phyloP scores from a whole-genome alignment of 1,284 basidiomycete species.

The Pterulicium gracile region DNA sequence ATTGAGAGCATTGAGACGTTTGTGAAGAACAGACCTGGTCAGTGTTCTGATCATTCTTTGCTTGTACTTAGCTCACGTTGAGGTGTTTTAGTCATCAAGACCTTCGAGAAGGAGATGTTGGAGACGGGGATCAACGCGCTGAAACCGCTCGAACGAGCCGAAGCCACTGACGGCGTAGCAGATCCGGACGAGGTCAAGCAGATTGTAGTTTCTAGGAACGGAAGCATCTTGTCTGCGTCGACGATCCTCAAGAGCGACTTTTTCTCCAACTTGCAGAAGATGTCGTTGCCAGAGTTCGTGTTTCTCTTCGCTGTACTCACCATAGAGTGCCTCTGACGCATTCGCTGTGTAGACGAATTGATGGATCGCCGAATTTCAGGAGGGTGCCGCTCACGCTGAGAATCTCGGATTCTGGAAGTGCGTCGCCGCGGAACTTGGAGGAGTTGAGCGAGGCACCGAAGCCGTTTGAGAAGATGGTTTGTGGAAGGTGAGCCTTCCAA shows the following conservation, averaged over 20 bases:
- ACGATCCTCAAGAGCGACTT: constrained; percentile 98
- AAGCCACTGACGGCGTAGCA: constrained; percentile 66
- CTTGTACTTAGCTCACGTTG: not conserved
- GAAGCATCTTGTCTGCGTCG: constrained; percentile 82
- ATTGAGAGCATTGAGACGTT: constrained; percentile 76
- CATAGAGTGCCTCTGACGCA: constrained; percentile 7
- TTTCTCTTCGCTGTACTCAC: not conserved
- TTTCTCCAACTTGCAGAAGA: constrained; percentile 91
- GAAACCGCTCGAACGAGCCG: constrained; percentile 75
- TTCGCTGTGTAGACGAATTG: constrained; percentile 59
- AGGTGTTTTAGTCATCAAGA: constrained; percentile 71
- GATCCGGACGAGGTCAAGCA: constrained; percentile 82
- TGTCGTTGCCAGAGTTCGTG: constrained; percentile 83
- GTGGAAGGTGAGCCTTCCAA: constrained; percentile 55
- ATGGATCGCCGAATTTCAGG: constrained; percentile 90
- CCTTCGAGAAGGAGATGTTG: constrained; percentile 87
- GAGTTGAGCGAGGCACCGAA: constrained; percentile 26
- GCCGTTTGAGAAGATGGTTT: constrained; percentile 58
- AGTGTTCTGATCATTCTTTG: constrained; percentile 9
- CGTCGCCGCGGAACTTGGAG: constrained; percentile 20
- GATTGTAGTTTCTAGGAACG: constrained; percentile 78
- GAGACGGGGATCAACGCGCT: constrained; percentile 74
- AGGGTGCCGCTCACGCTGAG: constrained; percentile 58
- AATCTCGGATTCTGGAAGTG: constrained; percentile 23
- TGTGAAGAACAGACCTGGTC: constrained; percentile 74